Percentiles rank a stretch among this genome's conserved stretches.
Evolutionary conservation across 2,329 filamentous ascomycete genomes (phyloP).

Genomic region (Phyllosticta citriasiana): DNA sequence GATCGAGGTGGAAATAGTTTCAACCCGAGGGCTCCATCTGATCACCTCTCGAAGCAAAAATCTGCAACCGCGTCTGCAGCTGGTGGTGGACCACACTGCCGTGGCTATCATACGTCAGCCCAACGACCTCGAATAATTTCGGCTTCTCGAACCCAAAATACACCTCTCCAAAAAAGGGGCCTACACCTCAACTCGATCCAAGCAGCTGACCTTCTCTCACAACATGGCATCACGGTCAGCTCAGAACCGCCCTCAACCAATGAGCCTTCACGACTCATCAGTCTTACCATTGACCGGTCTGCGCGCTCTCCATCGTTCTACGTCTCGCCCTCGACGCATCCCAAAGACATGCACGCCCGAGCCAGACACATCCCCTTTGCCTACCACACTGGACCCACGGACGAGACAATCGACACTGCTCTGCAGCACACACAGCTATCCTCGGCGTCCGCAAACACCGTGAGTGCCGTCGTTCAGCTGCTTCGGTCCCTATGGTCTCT

Average conservation of each 20-base stretch:
- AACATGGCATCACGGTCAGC: constrained; percentile 39
- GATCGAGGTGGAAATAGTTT: constrained; percentile 7
- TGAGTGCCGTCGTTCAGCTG: constrained; percentile 38
- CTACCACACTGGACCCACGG: constrained; percentile 39
- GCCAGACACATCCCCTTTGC: constrained; percentile 52
- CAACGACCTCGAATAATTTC: not conserved
- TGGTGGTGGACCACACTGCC: constrained; percentile 34
- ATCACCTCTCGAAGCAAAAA: constrained; percentile 17
- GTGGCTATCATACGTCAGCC: constrained; percentile 35
- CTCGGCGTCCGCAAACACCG: constrained; percentile 33
- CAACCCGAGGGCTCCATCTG: not conserved
- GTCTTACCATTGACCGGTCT: constrained; percentile 56
- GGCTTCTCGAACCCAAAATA: not conserved
- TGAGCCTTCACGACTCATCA: constrained; percentile 43
- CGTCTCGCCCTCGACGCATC: constrained; percentile 43
- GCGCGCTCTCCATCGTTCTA: constrained; percentile 54
- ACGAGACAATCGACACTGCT: constrained; percentile 31
- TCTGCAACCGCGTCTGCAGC: constrained; percentile 19
- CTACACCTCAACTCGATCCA: constrained; percentile 48
- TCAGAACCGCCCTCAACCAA: constrained; percentile 27
- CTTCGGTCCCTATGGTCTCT: constrained; percentile 47
- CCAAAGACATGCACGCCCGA: constrained; percentile 31
- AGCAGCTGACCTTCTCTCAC: constrained; percentile 46
- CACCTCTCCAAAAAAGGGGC: constrained; percentile 34
- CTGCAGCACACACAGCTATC: constrained; percentile 46